A percentile compares a stretch with the other conserved stretches of the same genome.
phyloP scores from a whole-genome alignment of 1,284 basidiomycete species.

The Cutaneotrichosporon sp. region DNA sequence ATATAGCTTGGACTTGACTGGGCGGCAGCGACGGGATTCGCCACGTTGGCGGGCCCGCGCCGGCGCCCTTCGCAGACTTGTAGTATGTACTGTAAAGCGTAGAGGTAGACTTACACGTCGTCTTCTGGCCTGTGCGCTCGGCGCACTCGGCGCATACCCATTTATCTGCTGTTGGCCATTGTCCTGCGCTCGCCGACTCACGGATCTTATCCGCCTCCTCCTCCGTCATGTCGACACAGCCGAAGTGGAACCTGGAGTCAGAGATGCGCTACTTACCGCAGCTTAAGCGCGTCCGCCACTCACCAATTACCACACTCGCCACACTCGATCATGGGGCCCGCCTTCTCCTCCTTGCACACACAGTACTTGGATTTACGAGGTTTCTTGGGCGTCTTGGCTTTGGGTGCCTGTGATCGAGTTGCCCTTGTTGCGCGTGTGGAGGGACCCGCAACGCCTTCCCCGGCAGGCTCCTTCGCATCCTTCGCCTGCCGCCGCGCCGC shows the following conservation, averaged over 20 bases:
- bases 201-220: slow-evolving; percentile 38
- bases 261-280: no score
- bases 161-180: slow-evolving; percentile 23
- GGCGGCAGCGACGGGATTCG: no score
- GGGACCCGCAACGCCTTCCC: background rate
- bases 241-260: slow-evolving; percentile 40
- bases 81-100: background rate
- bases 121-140: slow-evolving; percentile 26
- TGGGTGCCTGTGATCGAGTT: slow-evolving; percentile 16
- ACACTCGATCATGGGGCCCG: slow-evolving; percentile 46
- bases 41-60: background rate
- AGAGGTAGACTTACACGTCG: slow-evolving; percentile 35
- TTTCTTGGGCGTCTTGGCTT: slow-evolving; percentile 9
- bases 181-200: slow-evolving; percentile 17
- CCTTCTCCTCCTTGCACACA: slow-evolving; percentile 29
- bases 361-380: slow-evolving; percentile 27
- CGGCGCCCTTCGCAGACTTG: background rate
- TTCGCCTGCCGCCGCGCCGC: slow-evolving; percentile 1
- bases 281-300: slow-evolving; percentile 9
- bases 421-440: slow-evolving; percentile 16
- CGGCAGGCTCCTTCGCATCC: no score
- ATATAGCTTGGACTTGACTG: no score
- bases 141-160: slow-evolving; percentile 35
- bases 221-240: slow-evolving; percentile 29
- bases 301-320: slow-evolving; percentile 42